These are phyloP conservation scores for Phytophthora foliorum DNA, from an alignment of 352 stramenopile species.

Conservation along the genomic window DNA sequence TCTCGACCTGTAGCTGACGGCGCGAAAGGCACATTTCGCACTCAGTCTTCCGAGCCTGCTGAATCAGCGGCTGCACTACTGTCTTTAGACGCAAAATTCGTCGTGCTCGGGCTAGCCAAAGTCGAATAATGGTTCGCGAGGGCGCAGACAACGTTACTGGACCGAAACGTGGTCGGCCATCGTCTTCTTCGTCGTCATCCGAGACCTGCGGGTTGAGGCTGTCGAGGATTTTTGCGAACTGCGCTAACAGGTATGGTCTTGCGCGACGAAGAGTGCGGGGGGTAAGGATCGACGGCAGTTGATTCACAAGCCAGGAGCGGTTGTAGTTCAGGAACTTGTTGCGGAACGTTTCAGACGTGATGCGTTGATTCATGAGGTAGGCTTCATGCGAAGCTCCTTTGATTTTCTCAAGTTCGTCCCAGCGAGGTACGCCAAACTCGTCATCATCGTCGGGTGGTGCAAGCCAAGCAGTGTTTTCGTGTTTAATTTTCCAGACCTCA, in stretches of 20 bases:
- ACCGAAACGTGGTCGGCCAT: conserved; percentile 85
- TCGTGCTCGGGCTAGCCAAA: conserved; percentile 92
- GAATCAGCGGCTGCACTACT: conserved; percentile 93
- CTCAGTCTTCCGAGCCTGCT: conserved; percentile 91
- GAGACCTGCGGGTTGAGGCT: conserved; percentile 95
- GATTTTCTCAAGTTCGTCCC: conserved; percentile 94
- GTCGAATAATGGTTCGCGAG: conserved; percentile 93
- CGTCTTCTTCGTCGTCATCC: conserved; percentile 94
- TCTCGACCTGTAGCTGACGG: conserved; percentile 95
- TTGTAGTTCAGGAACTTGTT: conserved; percentile 99
- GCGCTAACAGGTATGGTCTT: conserved; percentile 95
- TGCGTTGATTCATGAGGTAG: conserved; percentile 97
- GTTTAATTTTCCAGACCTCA: conserved; percentile 96
- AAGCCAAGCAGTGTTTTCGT: conserved; percentile 97
- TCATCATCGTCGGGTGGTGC: conserved; percentile 90
- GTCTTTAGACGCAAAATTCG: conserved; percentile 86
- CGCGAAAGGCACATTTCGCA: conserved; percentile 96
- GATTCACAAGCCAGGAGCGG: conserved; percentile 95
- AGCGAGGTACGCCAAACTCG: conserved; percentile 92
- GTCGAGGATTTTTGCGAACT: conserved; percentile 97
- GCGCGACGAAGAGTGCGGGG: conserved; percentile 92
- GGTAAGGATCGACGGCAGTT: conserved; percentile 96
- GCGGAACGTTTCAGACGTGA: conserved; percentile 97
- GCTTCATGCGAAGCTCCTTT: conserved; percentile 95
- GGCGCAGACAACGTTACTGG: conserved; percentile 91